phyloP scores from a whole-genome alignment of 169 alveolate species.

The Amoebophrya sp. region DNA sequence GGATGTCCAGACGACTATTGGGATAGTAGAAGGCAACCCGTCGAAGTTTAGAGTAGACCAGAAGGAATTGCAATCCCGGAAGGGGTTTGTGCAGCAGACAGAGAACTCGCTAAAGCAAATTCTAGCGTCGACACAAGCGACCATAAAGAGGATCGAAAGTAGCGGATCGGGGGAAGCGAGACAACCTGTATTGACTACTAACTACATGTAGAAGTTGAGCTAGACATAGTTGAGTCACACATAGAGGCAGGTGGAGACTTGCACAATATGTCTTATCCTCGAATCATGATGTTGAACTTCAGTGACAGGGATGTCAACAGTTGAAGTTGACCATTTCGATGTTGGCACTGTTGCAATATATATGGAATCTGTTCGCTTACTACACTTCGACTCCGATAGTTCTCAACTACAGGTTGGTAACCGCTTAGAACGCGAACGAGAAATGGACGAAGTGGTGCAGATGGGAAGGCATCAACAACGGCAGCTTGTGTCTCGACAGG shows the following conservation, averaged over 20 bases:
- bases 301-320: no score
- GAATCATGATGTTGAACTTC: no score
- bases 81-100: neutral
- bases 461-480: constrained; percentile 6
- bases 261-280: no score
- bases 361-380: no score
- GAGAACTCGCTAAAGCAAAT: neutral
- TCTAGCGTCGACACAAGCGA: neutral
- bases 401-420: no score
- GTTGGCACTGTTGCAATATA: no score
- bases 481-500: constrained; percentile 26
- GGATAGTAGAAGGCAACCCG: neutral
- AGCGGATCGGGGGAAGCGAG: neutral
- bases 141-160: neutral
- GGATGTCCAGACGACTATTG: neutral
- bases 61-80: neutral
- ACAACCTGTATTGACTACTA: no score
- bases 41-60: neutral
- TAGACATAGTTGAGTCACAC: no score
- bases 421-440: neutral
- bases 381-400: no score
- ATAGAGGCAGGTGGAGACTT: no score
- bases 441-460: neutral
- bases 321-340: no score
- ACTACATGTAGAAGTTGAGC: no score